Evolutionary conservation across 2,329 filamentous ascomycete genomes (phyloP).

Genomic region (Bertia moriformis): DNA sequence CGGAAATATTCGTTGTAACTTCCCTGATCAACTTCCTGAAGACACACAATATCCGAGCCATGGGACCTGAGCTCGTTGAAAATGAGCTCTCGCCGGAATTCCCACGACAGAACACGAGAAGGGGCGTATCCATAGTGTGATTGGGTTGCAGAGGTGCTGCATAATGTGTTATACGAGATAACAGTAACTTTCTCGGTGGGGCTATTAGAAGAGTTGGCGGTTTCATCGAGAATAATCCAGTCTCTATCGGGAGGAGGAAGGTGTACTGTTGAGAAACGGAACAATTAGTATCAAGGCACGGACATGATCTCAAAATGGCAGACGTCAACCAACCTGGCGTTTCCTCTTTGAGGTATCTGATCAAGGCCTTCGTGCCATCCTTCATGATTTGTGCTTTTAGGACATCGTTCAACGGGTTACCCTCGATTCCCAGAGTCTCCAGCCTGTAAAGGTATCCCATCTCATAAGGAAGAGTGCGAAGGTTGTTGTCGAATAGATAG

Average conservation of each 20-base stretch:
- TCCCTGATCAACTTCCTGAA: slow-evolving; percentile 53
- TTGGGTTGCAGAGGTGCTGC: slow-evolving; percentile 49
- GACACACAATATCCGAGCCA: slow-evolving; percentile 49
- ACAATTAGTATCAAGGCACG: neutral
- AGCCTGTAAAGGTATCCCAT: slow-evolving; percentile 51
- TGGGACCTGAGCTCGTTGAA: slow-evolving; percentile 44
- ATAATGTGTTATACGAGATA: slow-evolving; percentile 54
- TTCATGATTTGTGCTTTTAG: slow-evolving; percentile 42
- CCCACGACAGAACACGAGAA: slow-evolving; percentile 44
- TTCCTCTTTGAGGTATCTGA: slow-evolving; percentile 48
- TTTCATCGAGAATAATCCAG: slow-evolving; percentile 38
- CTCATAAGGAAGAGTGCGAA: slow-evolving; percentile 46
- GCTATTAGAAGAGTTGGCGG: neutral
- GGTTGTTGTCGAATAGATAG: slow-evolving; percentile 48
- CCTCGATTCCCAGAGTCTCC: slow-evolving; percentile 50
- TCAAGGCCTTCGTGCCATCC: slow-evolving; percentile 45
- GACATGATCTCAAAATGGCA: no score
- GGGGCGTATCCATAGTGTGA: slow-evolving; percentile 52
- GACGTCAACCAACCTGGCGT: slow-evolving; percentile 35
- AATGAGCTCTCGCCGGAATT: slow-evolving; percentile 43
- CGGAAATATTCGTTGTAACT: slow-evolving; percentile 56
- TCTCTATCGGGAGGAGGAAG: slow-evolving; percentile 45
- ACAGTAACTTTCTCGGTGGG: slow-evolving; percentile 36
- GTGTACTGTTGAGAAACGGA: slow-evolving; percentile 24
- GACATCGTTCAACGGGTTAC: slow-evolving; percentile 48